phyloP scores from a whole-genome alignment of 768 basidiomycete species.

The Phylloporus arenicola region DNA sequence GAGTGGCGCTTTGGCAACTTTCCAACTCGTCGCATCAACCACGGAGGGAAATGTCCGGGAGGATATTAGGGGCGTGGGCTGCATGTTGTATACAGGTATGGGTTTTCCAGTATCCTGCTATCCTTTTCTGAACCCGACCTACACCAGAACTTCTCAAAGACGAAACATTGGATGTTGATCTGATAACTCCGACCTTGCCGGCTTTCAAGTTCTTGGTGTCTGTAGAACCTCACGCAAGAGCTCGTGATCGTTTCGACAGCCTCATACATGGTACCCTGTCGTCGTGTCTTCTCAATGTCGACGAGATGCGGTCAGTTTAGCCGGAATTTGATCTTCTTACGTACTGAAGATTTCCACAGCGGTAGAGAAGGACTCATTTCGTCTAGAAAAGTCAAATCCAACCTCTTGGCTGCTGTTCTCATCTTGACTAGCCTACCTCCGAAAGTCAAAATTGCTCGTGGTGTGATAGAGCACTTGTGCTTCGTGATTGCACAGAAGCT shows the following conservation, averaged over 20 bases:
- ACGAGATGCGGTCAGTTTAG: conserved; percentile 77
- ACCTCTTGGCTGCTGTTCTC: conserved; percentile 80
- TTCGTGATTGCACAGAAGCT: conserved; percentile 81
- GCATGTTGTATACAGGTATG: conserved; percentile 73
- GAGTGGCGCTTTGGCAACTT: conserved; percentile 55
- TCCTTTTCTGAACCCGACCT: background rate
- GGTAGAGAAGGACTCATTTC: conserved; percentile 76
- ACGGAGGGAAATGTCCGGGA: conserved; percentile 56
- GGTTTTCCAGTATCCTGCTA: background rate
- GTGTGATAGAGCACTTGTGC: conserved; percentile 78
- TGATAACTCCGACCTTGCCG: conserved; percentile 76
- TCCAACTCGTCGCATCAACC: conserved; percentile 51
- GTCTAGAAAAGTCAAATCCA: conserved; percentile 82
- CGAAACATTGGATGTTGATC: conserved; percentile 72
- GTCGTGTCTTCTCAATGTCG: conserved; percentile 77
- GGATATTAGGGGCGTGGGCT: conserved; percentile 73
- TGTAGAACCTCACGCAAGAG: conserved; percentile 36
- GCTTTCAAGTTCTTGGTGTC: conserved; percentile 73
- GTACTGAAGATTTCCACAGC: conserved; percentile 36
- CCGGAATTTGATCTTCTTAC: background rate
- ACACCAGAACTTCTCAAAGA: conserved; percentile 74
- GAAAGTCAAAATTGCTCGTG: conserved; percentile 59
- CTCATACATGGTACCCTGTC: conserved; percentile 81
- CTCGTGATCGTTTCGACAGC: conserved; percentile 49
- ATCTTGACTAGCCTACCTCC: conserved; percentile 75